Evolutionary conservation across 139 green algal species (phyloP), one percentile per base, ranked within the genome.

Genomic region (Zygnema cylindricum): DNA sequence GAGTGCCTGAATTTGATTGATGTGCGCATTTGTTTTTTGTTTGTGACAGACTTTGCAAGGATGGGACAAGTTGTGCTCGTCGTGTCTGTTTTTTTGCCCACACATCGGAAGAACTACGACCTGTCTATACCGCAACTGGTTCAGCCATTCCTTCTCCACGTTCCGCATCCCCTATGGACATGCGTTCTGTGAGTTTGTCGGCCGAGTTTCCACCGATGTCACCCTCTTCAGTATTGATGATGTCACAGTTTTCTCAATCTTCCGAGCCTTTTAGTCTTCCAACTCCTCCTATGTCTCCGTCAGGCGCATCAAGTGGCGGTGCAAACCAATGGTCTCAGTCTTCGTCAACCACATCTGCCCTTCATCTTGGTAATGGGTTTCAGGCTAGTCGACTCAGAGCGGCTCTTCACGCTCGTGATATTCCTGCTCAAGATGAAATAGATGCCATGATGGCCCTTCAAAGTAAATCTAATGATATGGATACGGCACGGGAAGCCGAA

Each of bases 41-140:
- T 41, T 84, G 32, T 69, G 7, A 2, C 79, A 86, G 98, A 94
- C 94, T 98, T 92, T 99, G 97, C 93, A 98, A 95, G 42, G 97
- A 99, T 86, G 97, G 96, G 0, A 76, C 87, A 0, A 81, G 39
- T 36, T 99, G 97, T 94, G 95, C 93, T 79, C 94, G 97, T 0
- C 94, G 95, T 1, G 96, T 99, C 32, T 99, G 97, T 94, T 99
- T 99, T 93, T 99, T 99, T 90, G 97, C 97, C 0, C 97, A 99
- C 92, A 88, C 77, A 11, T 90, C 89, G 0, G 69, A 71, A 2
- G 95, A 99, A 94, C 91, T 98, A 33, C 90, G 96, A 0, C 49
- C 82, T 75, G 71, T 91, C 42, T 77, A 88, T 43, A 69, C 85
- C 85, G 76, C 75, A 55, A 49, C 81, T 22, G 84, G 32, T 75